Conservation (phyloP, 2,329 filamentous ascomycete species). For the Sphaerostilbella broomeana region DNA sequence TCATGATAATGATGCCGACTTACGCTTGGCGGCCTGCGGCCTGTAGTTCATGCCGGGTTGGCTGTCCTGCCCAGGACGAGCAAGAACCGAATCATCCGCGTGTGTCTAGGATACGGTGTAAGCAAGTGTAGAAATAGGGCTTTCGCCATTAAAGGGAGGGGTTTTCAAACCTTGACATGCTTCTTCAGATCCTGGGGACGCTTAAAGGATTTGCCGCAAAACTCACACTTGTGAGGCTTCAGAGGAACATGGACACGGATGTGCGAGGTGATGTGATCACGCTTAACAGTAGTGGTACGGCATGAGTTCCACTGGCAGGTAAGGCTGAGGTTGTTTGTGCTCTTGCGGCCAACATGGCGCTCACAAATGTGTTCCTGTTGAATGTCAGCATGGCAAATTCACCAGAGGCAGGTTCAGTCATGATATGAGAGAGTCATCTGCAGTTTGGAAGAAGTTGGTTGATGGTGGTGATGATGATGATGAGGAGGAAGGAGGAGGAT, state of each 20-base stretch:
- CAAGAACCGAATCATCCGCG: conserved; percentile 82
- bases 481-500: neutral
- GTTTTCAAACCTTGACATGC: conserved; percentile 70
- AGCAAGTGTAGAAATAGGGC: conserved; percentile 15
- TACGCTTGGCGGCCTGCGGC: conserved; percentile 47
- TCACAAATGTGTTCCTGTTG: conserved; percentile 92
- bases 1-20: conserved; percentile 22
- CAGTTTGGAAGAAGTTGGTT: too few relatives aligned
- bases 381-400: neutral
- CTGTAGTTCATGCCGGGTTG: conserved; percentile 51
- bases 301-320: conserved; percentile 97
- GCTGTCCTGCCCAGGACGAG: conserved; percentile 46
- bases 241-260: conserved; percentile 98
- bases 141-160: neutral
- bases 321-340: conserved; percentile 95
- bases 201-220: conserved; percentile 99
- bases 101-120: conserved; percentile 56
- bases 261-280: conserved; percentile 98
- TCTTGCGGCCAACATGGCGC: conserved; percentile 96
- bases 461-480: too few relatives aligned
- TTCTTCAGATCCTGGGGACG: conserved; percentile 98
- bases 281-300: conserved; percentile 94
- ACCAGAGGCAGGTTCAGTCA: too few relatives aligned
- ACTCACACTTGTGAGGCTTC: conserved; percentile 98
- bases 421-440: too few relatives aligned